Conservation (phyloP, 768 basidiomycete species). For the Tubosaeta sp. region DNA sequence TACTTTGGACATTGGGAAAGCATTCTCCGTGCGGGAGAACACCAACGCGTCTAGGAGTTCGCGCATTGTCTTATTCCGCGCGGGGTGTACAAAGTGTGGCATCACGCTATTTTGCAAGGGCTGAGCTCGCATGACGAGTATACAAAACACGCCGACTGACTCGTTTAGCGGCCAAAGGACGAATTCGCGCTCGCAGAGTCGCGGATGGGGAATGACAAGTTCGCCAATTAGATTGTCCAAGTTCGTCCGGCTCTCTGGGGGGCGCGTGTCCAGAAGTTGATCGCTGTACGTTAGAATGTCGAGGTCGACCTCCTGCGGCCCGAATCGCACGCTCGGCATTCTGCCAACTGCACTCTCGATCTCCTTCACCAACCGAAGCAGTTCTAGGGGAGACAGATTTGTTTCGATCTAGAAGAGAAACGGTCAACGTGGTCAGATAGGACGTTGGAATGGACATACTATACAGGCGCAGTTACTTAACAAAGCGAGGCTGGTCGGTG, state of each 20-base stretch:
- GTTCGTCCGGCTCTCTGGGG: conserved; percentile 42
- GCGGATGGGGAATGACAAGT: conserved; percentile 81
- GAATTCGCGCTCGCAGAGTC: conserved; percentile 83
- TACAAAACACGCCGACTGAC: conserved; percentile 38
- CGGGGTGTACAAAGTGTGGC: conserved; percentile 68
- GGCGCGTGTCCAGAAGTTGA: conserved; percentile 53
- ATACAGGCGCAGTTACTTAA: conserved; percentile 91
- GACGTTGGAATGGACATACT: conserved; percentile 42
- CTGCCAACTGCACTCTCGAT: conserved; percentile 78
- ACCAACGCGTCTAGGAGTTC: conserved; percentile 43
- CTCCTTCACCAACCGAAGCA: conserved; percentile 63
- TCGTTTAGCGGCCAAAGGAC: conserved; percentile 85
- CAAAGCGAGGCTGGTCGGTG: conserved; percentile 80
- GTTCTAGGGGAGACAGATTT: conserved; percentile 49
- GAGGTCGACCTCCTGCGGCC: conserved; percentile 86
- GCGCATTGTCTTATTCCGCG: conserved; percentile 42
- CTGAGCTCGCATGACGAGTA: neutral
- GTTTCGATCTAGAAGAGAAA: conserved; percentile 59
- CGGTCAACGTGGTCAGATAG: neutral
- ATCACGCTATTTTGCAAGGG: conserved; percentile 57
- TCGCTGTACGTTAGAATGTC: conserved; percentile 80
- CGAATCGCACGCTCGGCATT: conserved; percentile 71
- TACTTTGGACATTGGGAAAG: conserved; percentile 61
- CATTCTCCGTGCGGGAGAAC: conserved; percentile 22
- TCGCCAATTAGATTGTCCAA: conserved; percentile 59